Evolutionary conservation across 306 rosid species (phyloP).

Genomic region (Acacia confusa): DNA sequence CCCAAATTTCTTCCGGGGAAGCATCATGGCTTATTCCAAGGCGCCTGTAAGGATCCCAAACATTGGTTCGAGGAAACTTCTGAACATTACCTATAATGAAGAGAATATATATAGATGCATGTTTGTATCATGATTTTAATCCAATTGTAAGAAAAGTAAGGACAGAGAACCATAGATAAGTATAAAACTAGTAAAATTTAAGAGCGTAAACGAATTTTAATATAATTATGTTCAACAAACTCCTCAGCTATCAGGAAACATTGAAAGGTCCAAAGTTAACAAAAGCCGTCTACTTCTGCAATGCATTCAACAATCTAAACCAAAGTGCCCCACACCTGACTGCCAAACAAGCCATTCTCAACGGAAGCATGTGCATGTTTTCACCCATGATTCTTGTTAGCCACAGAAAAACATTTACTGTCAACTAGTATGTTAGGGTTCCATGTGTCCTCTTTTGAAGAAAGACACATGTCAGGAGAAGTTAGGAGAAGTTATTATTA

Average conservation of each 20-base stretch:
- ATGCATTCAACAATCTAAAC: neutral
- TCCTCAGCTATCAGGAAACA: neutral
- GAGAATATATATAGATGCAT: neutral
- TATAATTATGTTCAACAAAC: neutral
- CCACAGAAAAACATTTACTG: neutral
- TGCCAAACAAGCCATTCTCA: neutral
- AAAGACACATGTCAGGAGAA: no score
- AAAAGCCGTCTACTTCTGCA: neutral
- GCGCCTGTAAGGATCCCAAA: conserved; percentile 89
- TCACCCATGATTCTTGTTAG: neutral
- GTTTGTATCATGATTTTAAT: neutral
- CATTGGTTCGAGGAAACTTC: conserved; percentile 66
- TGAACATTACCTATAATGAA: conserved; percentile 63
- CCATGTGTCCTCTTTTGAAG: no score
- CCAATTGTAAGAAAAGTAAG: neutral
- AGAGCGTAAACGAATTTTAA: neutral
- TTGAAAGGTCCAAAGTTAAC: neutral
- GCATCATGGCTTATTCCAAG: conserved; percentile 80
- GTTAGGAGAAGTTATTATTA: no score
- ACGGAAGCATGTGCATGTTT: neutral
- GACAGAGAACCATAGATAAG: neutral
- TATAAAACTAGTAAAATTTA: neutral
- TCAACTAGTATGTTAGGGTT: no score
- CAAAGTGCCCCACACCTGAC: neutral
- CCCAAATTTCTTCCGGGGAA: conserved; percentile 49